Base-by-base conservation (phyloP, 1,284 basidiomycete genomes). In the Anthracocystis panici-leucophaei region DNA sequence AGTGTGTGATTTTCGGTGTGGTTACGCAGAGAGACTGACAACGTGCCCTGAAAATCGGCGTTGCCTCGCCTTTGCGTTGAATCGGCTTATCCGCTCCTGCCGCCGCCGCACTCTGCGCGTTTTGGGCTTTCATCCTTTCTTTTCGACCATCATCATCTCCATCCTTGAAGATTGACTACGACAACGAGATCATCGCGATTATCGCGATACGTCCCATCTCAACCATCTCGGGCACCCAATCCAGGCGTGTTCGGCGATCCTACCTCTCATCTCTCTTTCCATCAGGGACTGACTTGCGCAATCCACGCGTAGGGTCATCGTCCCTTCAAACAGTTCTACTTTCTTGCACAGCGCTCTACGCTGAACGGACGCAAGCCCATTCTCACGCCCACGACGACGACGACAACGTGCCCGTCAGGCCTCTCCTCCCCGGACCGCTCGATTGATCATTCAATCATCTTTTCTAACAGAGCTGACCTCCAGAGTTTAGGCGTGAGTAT, bases 221-320 rank as follows among this genome's bases (percentile, higher is more conserved):
- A 33, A 27, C 59, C 67, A 71, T 75, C 73, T 69, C 75, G 75
- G 75, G 75, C 75, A 77, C 75, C 75, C 75, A 77, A 77, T 69
- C 75, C 69, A 77, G 75, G 75, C 75, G 75, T 77, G 75, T 77
- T 69, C 69, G 74, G 52, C 62, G 59, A 67, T 68, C 50, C 55
- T n/a, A 59, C 23, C 52, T 60, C 40, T 42, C 16, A 12, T 23
- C 35, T 25, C 25, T 23, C 29, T 25, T 29, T 35, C 40, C 44
- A 49, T 46, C 50, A 44, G 20, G 48, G 57, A 48, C 62, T 65
- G 69, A 61, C 66, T 66, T 68, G 65, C 69, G 70, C 75, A 35
- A 72, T 77, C 75, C 75, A 77, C 75, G 75, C 75, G 75, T 69
- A 57, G 49, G 70, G 62, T 65, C 65, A 55, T 54, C 42, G 65